Base-by-base conservation (phyloP, 1,284 basidiomycete genomes). In the Paramarasmius palmivorus region DNA sequence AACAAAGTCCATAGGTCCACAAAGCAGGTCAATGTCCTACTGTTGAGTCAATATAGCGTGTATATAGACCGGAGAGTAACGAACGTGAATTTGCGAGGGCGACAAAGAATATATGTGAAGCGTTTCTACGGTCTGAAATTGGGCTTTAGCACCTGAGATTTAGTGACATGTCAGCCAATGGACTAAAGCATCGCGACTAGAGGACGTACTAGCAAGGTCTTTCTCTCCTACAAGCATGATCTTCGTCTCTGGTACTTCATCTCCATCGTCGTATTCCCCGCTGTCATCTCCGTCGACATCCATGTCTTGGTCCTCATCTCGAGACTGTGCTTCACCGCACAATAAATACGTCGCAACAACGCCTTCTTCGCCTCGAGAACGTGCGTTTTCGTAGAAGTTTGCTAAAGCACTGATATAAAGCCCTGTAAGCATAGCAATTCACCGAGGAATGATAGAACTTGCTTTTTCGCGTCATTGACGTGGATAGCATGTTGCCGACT, bases 381-480 rank as follows among this genome's bases (percentile, higher is more conserved):
- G 68, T 23, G 73, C 73, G 26, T 74, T 71, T 8, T 71, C 68
- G 60, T 83, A 75, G 61, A 81, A 90, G 0, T 63, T 64, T 14
- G 78, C 79, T n/a, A 91, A 75, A 62, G 84, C 83, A 61, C 88
- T 91, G 60, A 10, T 25, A 15, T 46, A 32, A 29, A 26, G 17
- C 48, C 15, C 19, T 32, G 32, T 45, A 10, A 41, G n/a, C 34
- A 44, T 9, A 8, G 14, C 14, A 6, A n/a, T 15, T 10, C 22
- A 15, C n/a, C 44, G 39, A 40, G 50, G 42, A 47, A 7, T 52
- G 12, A 37, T 36, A 12, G 23, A 29, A 54, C 80, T 63, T 58
- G 89, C 88, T 84, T 85, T 66, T 89, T 90, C 9, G 89, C 88
- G 34, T 70, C 68, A 63, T 89, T 88, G 59, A 90, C 87, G 61